These are phyloP conservation scores for Nicotiana paniculata DNA, from an alignment of 257 asterid genomes.

Conservation along the genomic window DNA sequence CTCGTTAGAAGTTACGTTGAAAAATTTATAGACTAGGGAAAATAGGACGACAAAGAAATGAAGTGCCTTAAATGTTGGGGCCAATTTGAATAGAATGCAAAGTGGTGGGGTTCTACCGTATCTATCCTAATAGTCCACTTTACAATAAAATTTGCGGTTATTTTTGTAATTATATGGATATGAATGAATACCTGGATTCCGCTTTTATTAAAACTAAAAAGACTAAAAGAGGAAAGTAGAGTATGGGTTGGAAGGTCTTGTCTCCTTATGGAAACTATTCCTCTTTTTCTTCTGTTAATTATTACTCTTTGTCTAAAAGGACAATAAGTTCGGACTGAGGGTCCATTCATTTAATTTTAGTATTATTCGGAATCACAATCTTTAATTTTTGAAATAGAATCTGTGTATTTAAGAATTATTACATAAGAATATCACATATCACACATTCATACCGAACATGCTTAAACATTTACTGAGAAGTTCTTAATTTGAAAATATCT, in stretches of 20 bases:
- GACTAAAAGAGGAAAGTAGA: not conserved
- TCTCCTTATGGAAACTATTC: not conserved
- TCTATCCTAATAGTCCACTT: not conserved
- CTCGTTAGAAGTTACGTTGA: not conserved
- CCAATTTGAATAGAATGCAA: conserved; percentile 1
- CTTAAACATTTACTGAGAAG: too few relatives aligned
- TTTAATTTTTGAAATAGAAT: not conserved
- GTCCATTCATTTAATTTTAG: not conserved
- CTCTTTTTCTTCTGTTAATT: not conserved
- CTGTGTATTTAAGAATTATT: not conserved
- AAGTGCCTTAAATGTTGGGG: conserved; percentile 1
- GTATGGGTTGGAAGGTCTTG: not conserved
- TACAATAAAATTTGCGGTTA: not conserved
- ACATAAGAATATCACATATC: not conserved
- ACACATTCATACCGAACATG: not conserved
- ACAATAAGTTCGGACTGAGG: not conserved
- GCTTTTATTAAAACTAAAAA: not conserved
- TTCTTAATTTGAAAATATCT: too few relatives aligned
- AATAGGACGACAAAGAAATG: not conserved
- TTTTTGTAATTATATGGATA: not conserved
- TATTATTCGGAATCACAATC: not conserved
- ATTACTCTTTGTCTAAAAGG: not conserved
- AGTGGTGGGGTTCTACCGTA: not conserved
- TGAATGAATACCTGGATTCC: not conserved
- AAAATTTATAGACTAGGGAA: not conserved